phyloP scores from a whole-genome alignment of 2,329 filamentous ascomycete genomes.

The Alternaria postmessia region DNA sequence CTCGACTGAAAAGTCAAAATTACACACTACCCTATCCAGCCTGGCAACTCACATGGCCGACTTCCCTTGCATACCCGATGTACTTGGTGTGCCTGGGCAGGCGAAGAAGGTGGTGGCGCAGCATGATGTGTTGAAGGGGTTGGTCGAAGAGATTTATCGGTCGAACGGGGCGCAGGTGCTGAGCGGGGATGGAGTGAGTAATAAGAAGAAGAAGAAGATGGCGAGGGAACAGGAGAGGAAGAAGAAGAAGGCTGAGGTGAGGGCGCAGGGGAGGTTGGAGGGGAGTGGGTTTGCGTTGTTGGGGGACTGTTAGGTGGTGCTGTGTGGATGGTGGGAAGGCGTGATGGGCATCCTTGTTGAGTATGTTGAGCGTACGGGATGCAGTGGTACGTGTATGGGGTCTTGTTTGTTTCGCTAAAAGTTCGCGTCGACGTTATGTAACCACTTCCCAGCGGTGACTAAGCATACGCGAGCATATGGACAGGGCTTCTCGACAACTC shows the following conservation, averaged over 20 bases:
- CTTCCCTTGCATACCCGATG: constrained; percentile 35
- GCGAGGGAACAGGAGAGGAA: constrained; percentile 37
- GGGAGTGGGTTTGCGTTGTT: no score
- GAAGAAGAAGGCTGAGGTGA: constrained; percentile 30
- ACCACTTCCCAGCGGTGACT: no score
- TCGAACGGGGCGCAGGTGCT: constrained; percentile 34
- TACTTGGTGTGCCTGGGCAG: constrained; percentile 40
- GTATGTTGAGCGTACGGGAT: no score
- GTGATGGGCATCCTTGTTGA: no score
- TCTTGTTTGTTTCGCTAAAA: no score
- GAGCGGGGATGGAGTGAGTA: constrained; percentile 21
- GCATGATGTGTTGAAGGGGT: constrained; percentile 22
- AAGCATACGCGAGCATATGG: no score
- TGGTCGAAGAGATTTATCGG: constrained; percentile 40
- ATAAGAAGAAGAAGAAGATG: constrained; percentile 37
- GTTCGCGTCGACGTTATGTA: no score
- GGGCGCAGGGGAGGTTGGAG: not conserved
- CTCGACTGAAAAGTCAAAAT: not conserved
- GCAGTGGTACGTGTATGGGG: no score
- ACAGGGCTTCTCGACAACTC: no score
- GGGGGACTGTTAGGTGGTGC: no score
- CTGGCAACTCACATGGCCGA: constrained; percentile 27
- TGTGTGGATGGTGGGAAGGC: no score
- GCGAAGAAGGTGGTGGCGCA: constrained; percentile 20
- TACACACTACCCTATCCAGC: constrained; percentile 4